Evolutionary conservation across 108 stramenopile genomes (phyloP), one percentile per base, ranked within the genome.

Genomic region (Schizochytrium sp.): DNA sequence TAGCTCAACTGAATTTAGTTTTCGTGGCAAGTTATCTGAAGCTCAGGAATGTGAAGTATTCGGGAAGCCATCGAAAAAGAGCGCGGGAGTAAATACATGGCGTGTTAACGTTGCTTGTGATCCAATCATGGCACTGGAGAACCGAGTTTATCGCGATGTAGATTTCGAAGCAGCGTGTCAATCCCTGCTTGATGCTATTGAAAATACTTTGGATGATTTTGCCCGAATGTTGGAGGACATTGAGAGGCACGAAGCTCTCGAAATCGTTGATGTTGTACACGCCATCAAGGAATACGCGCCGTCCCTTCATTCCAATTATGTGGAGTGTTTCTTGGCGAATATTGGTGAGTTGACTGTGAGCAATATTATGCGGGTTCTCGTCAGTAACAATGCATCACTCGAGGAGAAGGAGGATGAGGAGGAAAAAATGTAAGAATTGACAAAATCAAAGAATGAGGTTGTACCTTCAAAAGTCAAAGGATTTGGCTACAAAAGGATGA

Each of bases 21-120:
- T 69, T 38, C 28, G 7, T 1, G 64, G 64, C 12, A 69, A 69
- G 64, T 44, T 69, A 0, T 69, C 64, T 38, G 28, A 15, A 12
- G 15, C 8, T 44, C 19, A 69, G 44, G 64, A 69, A 15, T 69
- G 40, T 44, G 64, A 69, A 44, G 44, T 44, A 1, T 69, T 69
- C 3, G 64, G 19, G 42, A 69, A 69, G 64, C 64, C 64, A 7
- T 38, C 44, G 12, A 7, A 38, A 38, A 69, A 69, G 64, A 7
- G 42, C 40, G 28, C 19, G 7, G 19, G 42, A 44, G 64, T 44
- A 7, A 38, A 69, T 7, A 69, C 64, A 38, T 69, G 64, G 64
- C 64, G 44, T 8, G 40, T 69, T 69, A 44, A 44, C 64, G 64
- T 69, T 15, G 64, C 64, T 69, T 13, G 64, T 44, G 64, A 69